phyloP scores from a whole-genome alignment of 2,329 filamentous ascomycete species.

The Aspergillus caelatus region DNA sequence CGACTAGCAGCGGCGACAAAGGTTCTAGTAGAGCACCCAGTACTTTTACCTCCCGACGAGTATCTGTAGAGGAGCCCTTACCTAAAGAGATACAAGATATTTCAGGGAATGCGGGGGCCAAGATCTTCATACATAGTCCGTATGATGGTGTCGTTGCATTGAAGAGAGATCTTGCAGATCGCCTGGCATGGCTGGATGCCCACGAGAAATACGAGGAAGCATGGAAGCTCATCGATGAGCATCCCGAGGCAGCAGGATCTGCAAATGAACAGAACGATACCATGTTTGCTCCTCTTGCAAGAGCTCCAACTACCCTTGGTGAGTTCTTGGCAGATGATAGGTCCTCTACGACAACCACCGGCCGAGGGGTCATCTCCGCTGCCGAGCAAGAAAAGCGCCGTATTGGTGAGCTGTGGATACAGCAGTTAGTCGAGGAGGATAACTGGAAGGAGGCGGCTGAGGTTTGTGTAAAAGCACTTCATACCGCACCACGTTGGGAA shows the following conservation, averaged over 20 bases:
- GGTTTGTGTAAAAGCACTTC: constrained; percentile 80
- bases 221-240: constrained; percentile 85
- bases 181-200: constrained; percentile 81
- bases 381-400: constrained; percentile 85
- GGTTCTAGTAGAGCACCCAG: constrained; percentile 53
- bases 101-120: constrained; percentile 60
- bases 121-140: constrained; percentile 94
- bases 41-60: constrained; percentile 59
- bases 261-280: constrained; percentile 41
- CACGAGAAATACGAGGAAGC: constrained; percentile 79
- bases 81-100: constrained; percentile 51
- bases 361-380: constrained; percentile 61
- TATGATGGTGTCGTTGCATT: constrained; percentile 95
- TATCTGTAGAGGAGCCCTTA: constrained; percentile 41
- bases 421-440: constrained; percentile 73
- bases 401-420: constrained; percentile 91
- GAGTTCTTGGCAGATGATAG: constrained; percentile 76
- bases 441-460: constrained; percentile 79
- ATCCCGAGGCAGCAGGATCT: constrained; percentile 69
- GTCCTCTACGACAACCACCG: constrained; percentile 64
- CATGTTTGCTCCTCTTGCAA: constrained; percentile 34
- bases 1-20: constrained; percentile 59
- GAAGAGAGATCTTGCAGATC: constrained; percentile 82
- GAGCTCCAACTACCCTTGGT: constrained; percentile 50
- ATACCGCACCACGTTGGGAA: constrained; percentile 82